Conservation (phyloP, 306 rosid genomes). For the Vachellia collinsii region DNA sequence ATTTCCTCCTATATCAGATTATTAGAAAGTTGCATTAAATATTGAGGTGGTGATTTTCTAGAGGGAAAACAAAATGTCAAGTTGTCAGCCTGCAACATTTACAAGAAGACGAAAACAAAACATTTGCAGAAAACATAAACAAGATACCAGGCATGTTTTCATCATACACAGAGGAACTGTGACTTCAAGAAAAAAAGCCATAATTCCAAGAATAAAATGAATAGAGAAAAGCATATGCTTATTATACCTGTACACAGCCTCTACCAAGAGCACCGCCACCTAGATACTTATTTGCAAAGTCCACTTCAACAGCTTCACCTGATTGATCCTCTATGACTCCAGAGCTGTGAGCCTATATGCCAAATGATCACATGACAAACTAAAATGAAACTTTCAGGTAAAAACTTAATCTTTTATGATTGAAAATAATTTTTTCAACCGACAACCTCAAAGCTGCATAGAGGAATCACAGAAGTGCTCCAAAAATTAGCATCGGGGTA, state of each 20-base stretch:
- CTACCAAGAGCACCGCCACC: conserved; percentile 88
- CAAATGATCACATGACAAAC: conserved; percentile 25
- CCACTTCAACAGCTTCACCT: conserved; percentile 79
- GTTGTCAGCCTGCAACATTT: background rate
- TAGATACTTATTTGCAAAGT: conserved; percentile 87
- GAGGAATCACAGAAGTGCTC: conserved; percentile 68
- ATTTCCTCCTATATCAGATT: conserved; percentile 74
- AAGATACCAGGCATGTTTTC: background rate
- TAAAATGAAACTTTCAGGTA: conserved; percentile 11
- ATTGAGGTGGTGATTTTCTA: background rate
- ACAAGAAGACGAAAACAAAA: conserved; percentile 27
- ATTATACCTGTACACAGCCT: conserved; percentile 90
- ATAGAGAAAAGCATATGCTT: conserved; percentile 18
- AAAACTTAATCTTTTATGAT: background rate
- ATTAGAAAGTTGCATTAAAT: conserved; percentile 29
- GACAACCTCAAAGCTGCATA: conserved; percentile 78
- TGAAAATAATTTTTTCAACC: background rate
- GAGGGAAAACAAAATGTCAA: conserved; percentile 27
- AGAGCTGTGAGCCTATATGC: conserved; percentile 59
- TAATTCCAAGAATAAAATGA: background rate
- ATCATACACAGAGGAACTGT: conserved; percentile 23
- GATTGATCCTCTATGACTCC: conserved; percentile 86
- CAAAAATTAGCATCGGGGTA: conserved; percentile 69
- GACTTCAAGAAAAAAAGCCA: conserved; percentile 1
- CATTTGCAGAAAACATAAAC: conserved; percentile 17